Conservation (phyloP, 2,329 filamentous ascomycete genomes). For the Sclerotinia glacialis region DNA sequence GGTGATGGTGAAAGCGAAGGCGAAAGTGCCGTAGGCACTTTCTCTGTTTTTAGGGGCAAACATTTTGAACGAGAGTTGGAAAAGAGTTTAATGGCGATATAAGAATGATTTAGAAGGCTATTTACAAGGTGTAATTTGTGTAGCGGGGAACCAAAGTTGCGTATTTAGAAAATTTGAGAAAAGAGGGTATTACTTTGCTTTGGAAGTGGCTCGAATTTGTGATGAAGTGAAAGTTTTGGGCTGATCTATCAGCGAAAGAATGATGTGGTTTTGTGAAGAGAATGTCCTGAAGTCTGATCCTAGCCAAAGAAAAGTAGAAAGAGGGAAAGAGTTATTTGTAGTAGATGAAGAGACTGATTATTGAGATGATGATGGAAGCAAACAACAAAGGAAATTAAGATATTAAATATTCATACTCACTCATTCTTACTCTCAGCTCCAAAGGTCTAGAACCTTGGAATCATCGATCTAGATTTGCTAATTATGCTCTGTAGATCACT, state of each 20-base stretch:
- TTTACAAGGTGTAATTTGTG: not conserved
- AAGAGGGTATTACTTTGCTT: not conserved
- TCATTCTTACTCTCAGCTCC: constrained; percentile 13
- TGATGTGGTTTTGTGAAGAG: constrained; percentile 34
- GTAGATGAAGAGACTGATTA: constrained; percentile 30
- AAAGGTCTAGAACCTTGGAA: constrained; percentile 19
- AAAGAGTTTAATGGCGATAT: not conserved
- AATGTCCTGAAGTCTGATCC: constrained; percentile 26
- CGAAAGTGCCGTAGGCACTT: constrained; percentile 58
- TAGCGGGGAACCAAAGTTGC: not conserved
- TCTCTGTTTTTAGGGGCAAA: constrained; percentile 26
- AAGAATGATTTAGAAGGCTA: not conserved
- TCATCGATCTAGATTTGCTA: constrained; percentile 22
- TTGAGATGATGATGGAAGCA: constrained; percentile 34
- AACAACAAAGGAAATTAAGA: constrained; percentile 29
- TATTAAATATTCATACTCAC: constrained; percentile 36
- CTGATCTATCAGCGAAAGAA: constrained; percentile 36
- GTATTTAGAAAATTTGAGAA: not conserved
- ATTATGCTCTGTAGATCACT: constrained; percentile 16
- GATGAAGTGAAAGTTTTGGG: constrained; percentile 26
- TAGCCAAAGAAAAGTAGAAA: constrained; percentile 29
- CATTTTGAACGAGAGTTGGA: constrained; percentile 16
- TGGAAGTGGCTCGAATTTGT: not conserved
- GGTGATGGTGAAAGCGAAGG: constrained; percentile 72
- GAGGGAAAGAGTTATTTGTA: constrained; percentile 33